Conservation (phyloP, 2,329 filamentous ascomycete genomes). For the Botrytis porri region DNA sequence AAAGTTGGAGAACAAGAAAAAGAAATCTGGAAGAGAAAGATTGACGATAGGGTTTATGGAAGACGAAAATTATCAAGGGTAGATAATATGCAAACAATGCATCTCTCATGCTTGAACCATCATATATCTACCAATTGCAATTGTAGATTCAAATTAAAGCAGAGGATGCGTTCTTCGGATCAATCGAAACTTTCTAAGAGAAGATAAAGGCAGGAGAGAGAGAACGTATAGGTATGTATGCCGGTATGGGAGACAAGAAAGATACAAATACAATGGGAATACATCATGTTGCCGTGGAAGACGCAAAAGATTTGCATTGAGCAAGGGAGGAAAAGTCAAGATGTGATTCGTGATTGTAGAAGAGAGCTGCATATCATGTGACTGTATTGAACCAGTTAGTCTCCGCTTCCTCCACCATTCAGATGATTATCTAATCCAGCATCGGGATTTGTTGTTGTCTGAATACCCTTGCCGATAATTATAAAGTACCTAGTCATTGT, state of each 20-base stretch:
- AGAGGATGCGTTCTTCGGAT: constrained; percentile 15
- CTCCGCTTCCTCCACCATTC: not conserved
- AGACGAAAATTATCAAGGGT: constrained; percentile 2
- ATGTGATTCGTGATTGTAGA: constrained; percentile 7
- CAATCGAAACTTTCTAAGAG: constrained; percentile 10
- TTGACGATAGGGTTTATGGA: constrained; percentile 6
- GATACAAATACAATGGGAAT: not conserved
- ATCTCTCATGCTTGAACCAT: constrained; percentile 6
- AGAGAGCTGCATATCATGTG: constrained; percentile 4
- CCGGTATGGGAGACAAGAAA: not conserved
- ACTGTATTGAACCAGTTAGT: not conserved
- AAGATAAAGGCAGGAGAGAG: not conserved
- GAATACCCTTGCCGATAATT: constrained; percentile 2
- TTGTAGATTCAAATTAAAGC: constrained; percentile 2
- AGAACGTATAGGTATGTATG: not conserved
- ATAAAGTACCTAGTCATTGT: not conserved
- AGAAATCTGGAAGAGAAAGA: not conserved
- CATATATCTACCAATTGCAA: constrained; percentile 18
- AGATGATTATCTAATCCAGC: not conserved
- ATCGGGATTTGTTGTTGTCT: not conserved
- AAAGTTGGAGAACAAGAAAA: constrained; percentile 1
- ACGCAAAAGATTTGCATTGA: not conserved
- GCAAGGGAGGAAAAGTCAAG: not conserved
- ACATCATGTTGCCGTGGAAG: not conserved
- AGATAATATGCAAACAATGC: constrained; percentile 11